Evolutionary conservation across 176 grass and related monocot species (phyloP).

Genomic region (Tuctoria greenei): DNA sequence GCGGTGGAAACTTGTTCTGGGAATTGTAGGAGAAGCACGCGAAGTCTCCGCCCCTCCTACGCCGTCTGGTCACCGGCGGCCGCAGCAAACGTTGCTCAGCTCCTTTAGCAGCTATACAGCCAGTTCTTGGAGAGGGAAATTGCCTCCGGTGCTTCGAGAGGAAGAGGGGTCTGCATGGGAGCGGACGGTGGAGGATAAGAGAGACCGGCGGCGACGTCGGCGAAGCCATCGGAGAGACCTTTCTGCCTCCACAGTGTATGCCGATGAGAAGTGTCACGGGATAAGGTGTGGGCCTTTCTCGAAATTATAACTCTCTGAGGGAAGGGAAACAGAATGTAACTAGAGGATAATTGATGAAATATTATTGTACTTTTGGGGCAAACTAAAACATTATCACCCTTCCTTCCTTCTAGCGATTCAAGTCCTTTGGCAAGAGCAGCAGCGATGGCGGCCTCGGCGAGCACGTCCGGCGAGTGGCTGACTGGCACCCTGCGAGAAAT

Average conservation of each 20-base stretch:
- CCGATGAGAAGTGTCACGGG: neutral
- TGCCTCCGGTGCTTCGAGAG: constrained; percentile 31
- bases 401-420: neutral
- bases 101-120: constrained; percentile 10
- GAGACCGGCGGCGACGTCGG: neutral
- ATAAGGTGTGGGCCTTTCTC: constrained; percentile 30
- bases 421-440: constrained; percentile 23
- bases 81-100: constrained; percentile 17
- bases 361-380: no score
- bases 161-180: constrained; percentile 14
- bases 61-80: constrained; percentile 2
- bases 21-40: constrained; percentile 42
- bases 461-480: constrained; percentile 77
- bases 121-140: constrained; percentile 5
- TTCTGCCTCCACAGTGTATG: neutral
- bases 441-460: constrained; percentile 43
- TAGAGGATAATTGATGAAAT: neutral
- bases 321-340: neutral
- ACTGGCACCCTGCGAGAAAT: constrained; percentile 57
- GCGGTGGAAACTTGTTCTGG: constrained; percentile 30
- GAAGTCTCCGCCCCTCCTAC: constrained; percentile 14
- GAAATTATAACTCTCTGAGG: neutral
- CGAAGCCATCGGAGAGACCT: constrained; percentile 24
- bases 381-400: neutral
- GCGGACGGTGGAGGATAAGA: constrained; percentile 32